A percentile compares a stretch with the other conserved stretches of the same genome.
Evolutionary conservation across 805 yeast genomes (phyloP).

Genomic region (Starmerella sirachaensis): DNA sequence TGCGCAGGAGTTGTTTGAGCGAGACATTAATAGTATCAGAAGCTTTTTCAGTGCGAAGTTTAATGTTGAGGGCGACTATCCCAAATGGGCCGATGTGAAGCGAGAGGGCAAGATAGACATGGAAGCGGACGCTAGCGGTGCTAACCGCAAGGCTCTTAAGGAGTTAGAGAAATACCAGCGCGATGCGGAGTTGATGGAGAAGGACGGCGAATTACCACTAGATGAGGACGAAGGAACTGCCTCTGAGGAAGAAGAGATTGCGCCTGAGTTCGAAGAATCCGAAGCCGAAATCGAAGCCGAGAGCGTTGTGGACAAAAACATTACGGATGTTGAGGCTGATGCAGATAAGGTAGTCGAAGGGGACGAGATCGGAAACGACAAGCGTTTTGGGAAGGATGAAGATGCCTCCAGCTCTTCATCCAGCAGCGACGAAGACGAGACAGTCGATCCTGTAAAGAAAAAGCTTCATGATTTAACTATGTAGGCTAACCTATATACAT

Average conservation of each 20-base stretch:
- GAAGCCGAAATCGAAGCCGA: background rate
- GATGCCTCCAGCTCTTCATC: no score
- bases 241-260: no score
- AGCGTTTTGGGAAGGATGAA: background rate
- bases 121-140: conserved; percentile 90
- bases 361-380: conserved; percentile 1
- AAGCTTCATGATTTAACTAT: no score
- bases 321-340: background rate
- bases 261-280: conserved; percentile 31
- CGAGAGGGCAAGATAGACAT: conserved; percentile 63
- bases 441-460: no score
- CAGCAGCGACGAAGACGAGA: background rate
- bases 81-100: conserved; percentile 62
- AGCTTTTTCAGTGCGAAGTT: conserved; percentile 70
- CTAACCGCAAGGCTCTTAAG: conserved; percentile 36
- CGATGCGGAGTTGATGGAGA: conserved; percentile 25
- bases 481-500: no score
- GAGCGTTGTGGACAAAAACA: conserved; percentile 19
- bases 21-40: conserved; percentile 87
- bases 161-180: conserved; percentile 69
- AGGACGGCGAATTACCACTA: conserved; percentile 28
- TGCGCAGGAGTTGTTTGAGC: conserved; percentile 73
- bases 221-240: conserved; percentile 30
- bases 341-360: background rate
- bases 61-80: conserved; percentile 74